Evolutionary conservation across 2,329 filamentous ascomycete genomes (phyloP).

Genomic region (Coniochaeta pulveracea): DNA sequence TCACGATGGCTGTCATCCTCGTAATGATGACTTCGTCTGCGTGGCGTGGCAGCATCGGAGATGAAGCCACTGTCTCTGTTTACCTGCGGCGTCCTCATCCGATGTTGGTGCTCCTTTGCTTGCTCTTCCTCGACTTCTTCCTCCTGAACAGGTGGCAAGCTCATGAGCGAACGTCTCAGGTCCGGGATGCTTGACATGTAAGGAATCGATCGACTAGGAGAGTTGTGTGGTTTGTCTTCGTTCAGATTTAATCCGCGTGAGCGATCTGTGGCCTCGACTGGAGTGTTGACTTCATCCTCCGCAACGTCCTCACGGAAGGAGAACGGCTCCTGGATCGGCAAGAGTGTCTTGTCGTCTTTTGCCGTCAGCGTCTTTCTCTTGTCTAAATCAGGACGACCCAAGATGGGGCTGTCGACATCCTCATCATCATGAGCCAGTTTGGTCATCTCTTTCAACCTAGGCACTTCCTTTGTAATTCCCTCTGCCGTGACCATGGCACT

Average conservation of each 20-base stretch:
- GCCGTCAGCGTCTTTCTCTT: background rate
- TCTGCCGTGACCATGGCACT: slow-evolving; percentile 1
- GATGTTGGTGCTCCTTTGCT: slow-evolving; percentile 14
- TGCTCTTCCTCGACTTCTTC: slow-evolving; percentile 36
- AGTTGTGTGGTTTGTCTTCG: slow-evolving; percentile 6
- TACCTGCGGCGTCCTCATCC: slow-evolving; percentile 18
- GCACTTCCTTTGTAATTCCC: background rate
- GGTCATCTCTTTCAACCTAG: background rate
- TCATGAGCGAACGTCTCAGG: slow-evolving; percentile 29
- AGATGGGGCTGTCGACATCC: background rate
- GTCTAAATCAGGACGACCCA: background rate
- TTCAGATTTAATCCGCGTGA: background rate
- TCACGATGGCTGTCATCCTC: slow-evolving; percentile 32
- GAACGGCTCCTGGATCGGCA: slow-evolving; percentile 13
- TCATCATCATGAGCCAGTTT: background rate
- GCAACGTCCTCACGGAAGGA: slow-evolving; percentile 18
- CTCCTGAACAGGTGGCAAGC: slow-evolving; percentile 39
- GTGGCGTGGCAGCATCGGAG: slow-evolving; percentile 31
- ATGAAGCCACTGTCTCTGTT: slow-evolving; percentile 40
- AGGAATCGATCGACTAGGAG: slow-evolving; percentile 4
- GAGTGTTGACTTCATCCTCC: slow-evolving; percentile 14
- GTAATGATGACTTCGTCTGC: slow-evolving; percentile 17
- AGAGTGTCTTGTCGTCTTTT: slow-evolving; percentile 6
- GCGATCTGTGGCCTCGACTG: slow-evolving; percentile 5
- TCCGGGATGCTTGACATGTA: slow-evolving; percentile 20